phyloP scores from a whole-genome alignment of 192 early-diverging fungal genomes.

The Coemansia sp. region DNA sequence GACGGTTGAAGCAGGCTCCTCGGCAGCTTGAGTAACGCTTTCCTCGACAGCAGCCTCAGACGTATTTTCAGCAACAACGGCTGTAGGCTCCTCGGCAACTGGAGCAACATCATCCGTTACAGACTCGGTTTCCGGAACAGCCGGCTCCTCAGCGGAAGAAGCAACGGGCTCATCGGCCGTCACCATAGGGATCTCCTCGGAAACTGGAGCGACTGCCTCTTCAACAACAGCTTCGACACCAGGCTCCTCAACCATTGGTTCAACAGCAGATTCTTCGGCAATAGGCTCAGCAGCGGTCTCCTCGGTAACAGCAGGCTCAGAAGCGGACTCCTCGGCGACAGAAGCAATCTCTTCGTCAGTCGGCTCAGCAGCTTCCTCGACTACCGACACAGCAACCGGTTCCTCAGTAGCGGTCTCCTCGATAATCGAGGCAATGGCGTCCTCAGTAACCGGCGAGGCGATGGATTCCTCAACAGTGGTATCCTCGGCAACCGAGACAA shows the following conservation, averaged over 20 bases:
- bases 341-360: not conserved
- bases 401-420: not conserved
- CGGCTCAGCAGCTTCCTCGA: slow-evolving; percentile 4
- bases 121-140: slow-evolving; percentile 7
- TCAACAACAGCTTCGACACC: not conserved
- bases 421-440: too few relatives aligned
- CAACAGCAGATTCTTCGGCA: not conserved
- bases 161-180: not conserved
- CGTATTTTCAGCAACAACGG: not conserved
- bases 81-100: not conserved
- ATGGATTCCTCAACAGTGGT: too few relatives aligned
- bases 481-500: too few relatives aligned
- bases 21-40: not conserved
- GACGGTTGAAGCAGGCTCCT: not conserved
- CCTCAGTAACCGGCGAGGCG: too few relatives aligned
- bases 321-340: not conserved
- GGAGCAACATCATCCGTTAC: not conserved
- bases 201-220: not conserved
- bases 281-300: not conserved
- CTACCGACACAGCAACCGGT: not conserved
- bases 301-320: not conserved
- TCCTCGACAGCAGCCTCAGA: not conserved
- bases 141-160: slow-evolving; percentile 3
- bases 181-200: not conserved
- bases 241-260: not conserved